These are phyloP conservation scores for Ambrosia hybrid DNA, from an alignment of 140 eudicot species.

Conservation along the genomic window DNA sequence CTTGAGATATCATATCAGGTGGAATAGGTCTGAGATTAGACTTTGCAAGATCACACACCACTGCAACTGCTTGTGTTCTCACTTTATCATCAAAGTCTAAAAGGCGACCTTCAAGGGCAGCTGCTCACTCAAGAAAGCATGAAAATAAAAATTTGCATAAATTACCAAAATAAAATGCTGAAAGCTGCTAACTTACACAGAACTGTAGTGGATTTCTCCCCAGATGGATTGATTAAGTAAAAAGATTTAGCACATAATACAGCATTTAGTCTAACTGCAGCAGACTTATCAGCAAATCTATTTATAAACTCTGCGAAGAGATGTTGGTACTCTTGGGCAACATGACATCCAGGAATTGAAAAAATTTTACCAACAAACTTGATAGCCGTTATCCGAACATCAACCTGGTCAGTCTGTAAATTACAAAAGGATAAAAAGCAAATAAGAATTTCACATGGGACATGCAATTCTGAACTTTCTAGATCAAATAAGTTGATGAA, in stretches of 20 bases:
- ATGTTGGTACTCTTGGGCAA: constrained; percentile 58
- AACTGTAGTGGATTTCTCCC: constrained; percentile 60
- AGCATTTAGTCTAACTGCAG: constrained; percentile 75
- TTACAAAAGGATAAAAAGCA: constrained; percentile 10
- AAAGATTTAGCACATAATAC: constrained; percentile 68
- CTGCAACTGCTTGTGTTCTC: constrained; percentile 76
- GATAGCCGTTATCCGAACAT: constrained; percentile 87
- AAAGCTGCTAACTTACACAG: constrained; percentile 53
- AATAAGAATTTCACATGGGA: too few species aligned
- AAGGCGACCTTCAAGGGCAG: constrained; percentile 77
- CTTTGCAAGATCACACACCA: constrained; percentile 78
- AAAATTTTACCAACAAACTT: constrained; percentile 71
- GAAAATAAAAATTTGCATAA: background rate
- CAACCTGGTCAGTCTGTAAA: constrained; percentile 93
- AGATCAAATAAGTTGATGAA: constrained; percentile 6
- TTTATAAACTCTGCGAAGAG: constrained; percentile 73
- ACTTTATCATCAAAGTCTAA: constrained; percentile 92
- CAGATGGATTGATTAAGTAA: constrained; percentile 52
- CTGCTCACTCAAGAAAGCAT: constrained; percentile 47
- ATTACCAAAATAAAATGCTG: constrained; percentile 8
- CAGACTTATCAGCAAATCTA: constrained; percentile 82
- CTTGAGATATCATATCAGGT: constrained; percentile 55
- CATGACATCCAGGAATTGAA: constrained; percentile 49
- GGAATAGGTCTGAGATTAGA: constrained; percentile 51
- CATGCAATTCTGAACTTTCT: too few species aligned